Evolutionary conservation across 169 alveolate species (phyloP).

Genomic region (Plasmodium malariae): DNA sequence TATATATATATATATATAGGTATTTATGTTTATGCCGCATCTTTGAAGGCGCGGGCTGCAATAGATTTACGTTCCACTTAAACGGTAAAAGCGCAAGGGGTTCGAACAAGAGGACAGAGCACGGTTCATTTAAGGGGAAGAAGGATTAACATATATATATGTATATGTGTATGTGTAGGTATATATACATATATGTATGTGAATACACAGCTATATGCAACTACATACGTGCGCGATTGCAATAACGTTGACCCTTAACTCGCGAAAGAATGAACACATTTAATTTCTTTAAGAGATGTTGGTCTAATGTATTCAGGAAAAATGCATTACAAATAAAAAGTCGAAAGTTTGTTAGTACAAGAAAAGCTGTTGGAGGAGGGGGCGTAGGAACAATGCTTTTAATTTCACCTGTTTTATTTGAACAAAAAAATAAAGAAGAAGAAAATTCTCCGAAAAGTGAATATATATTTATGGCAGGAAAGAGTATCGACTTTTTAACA

Average conservation of each 20-base stretch:
- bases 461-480: conserved; percentile 72
- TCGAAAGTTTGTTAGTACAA: not conserved
- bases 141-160: not conserved
- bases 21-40: not conserved
- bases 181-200: not conserved
- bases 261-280: not conserved
- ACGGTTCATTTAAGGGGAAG: too few species aligned
- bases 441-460: conserved; percentile 56
- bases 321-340: not conserved
- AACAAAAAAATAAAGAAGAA: conserved; percentile 64
- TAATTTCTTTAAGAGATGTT: not conserved
- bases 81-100: too few species aligned
- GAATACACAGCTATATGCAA: not conserved
- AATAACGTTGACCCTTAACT: not conserved
- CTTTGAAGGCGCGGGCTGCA: too few species aligned
- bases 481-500: conserved; percentile 57
- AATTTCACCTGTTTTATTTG: conserved; percentile 56
- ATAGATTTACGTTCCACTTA: too few species aligned
- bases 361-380: not conserved
- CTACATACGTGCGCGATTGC: not conserved
- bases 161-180: not conserved
- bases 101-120: too few species aligned
- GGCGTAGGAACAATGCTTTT: conserved; percentile 43
- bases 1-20: too few species aligned
- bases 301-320: not conserved